Conservation (phyloP, 2,329 filamentous ascomycete species). For the Aspergillus sp. region DNA sequence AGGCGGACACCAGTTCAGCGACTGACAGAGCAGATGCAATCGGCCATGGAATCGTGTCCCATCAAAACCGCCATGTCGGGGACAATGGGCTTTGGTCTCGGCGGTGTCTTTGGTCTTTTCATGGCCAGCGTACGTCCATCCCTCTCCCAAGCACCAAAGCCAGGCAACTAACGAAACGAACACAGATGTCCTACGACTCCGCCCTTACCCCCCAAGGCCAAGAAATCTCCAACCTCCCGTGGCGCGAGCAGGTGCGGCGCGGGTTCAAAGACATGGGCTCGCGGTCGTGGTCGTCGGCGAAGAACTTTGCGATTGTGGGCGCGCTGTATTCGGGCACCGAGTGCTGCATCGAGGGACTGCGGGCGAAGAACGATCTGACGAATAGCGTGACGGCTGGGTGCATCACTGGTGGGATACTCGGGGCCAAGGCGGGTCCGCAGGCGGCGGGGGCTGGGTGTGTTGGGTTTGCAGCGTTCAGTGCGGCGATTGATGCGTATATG, state of each 20-base stretch:
- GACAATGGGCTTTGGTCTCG: slow-evolving; percentile 87
- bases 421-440: slow-evolving; percentile 77
- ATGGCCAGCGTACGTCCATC: slow-evolving; percentile 74
- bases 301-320: slow-evolving; percentile 92
- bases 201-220: slow-evolving; percentile 57
- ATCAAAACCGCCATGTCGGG: slow-evolving; percentile 84
- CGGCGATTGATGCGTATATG: slow-evolving; percentile 90
- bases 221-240: slow-evolving; percentile 57
- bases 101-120: slow-evolving; percentile 90
- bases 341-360: slow-evolving; percentile 81
- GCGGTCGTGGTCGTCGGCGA: slow-evolving; percentile 71
- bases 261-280: slow-evolving; percentile 94
- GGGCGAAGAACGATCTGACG: slow-evolving; percentile 85
- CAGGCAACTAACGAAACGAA: background rate
- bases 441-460: slow-evolving; percentile 79
- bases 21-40: too few relatives aligned
- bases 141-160: background rate
- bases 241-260: slow-evolving; percentile 69
- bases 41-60: slow-evolving; percentile 63
- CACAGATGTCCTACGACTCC: slow-evolving; percentile 94
- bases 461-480: slow-evolving; percentile 86
- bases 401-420: slow-evolving; percentile 80
- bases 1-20: too few relatives aligned
- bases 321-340: slow-evolving; percentile 87
- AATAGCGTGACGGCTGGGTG: slow-evolving; percentile 87